Evolutionary conservation across 2,329 filamentous ascomycete genomes (phyloP).

Genomic region (Nakataea oryzae): DNA sequence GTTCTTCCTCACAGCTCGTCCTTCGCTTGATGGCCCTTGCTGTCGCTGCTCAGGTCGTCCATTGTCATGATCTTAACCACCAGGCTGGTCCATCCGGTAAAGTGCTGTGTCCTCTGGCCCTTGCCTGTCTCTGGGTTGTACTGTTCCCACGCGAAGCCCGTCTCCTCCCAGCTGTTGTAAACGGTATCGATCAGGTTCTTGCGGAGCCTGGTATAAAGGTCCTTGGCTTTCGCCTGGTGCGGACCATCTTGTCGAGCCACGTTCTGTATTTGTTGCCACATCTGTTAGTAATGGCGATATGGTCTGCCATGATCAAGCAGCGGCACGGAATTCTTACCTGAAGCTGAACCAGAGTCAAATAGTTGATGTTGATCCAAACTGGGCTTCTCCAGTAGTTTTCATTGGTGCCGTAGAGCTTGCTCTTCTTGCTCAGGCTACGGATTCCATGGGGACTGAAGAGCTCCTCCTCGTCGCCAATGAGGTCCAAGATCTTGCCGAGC

Average conservation of each 20-base stretch:
- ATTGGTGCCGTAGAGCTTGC: slow-evolving; percentile 73
- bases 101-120: slow-evolving; percentile 95
- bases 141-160: slow-evolving; percentile 97
- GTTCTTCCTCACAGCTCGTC: neutral
- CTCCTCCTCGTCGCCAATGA: slow-evolving; percentile 72
- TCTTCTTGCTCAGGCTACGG: slow-evolving; percentile 74
- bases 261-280: slow-evolving; percentile 31
- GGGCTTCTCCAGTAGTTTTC: slow-evolving; percentile 98
- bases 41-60: slow-evolving; percentile 49
- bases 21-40: slow-evolving; percentile 2
- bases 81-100: slow-evolving; percentile 97
- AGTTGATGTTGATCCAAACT: slow-evolving; percentile 95
- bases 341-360: slow-evolving; percentile 70
- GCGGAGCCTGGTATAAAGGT: slow-evolving; percentile 67
- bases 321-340: slow-evolving; percentile 39
- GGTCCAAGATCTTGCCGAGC: slow-evolving; percentile 62
- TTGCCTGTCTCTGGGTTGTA: slow-evolving; percentile 88
- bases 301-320: neutral
- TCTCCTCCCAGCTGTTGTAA: slow-evolving; percentile 77
- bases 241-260: slow-evolving; percentile 57
- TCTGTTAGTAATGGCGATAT: neutral
- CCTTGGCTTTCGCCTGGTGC: slow-evolving; percentile 55
- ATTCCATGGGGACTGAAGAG: slow-evolving; percentile 89
- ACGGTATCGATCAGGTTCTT: slow-evolving; percentile 83
- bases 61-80: slow-evolving; percentile 97